phyloP scores from a whole-genome alignment of 768 basidiomycete species.

The Heimioporus sp. region DNA sequence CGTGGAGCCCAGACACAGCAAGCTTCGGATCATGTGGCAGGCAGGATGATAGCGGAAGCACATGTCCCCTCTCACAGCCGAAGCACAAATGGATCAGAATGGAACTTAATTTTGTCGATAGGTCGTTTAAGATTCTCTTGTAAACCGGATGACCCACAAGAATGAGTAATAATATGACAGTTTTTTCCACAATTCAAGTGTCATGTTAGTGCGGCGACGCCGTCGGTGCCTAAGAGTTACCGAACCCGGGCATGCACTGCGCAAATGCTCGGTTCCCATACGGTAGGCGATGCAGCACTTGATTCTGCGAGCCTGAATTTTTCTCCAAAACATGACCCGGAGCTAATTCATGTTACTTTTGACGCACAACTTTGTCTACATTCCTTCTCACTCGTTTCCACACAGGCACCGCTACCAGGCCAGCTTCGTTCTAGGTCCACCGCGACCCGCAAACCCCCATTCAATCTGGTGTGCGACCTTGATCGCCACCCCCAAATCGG shows the following conservation, averaged over 20 bases:
- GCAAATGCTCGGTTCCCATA: neutral
- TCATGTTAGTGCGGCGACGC: neutral
- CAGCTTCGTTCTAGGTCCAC: neutral
- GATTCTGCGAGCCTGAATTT: too few relatives aligned
- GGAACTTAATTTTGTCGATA: neutral
- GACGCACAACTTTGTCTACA: neutral
- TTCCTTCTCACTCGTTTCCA: neutral
- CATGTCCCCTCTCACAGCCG: neutral
- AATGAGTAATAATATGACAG: neutral
- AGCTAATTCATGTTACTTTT: too few relatives aligned
- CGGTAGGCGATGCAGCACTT: too few relatives aligned
- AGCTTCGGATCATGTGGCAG: neutral
- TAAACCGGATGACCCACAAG: neutral
- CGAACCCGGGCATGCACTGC: neutral
- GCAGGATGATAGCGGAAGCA: neutral
- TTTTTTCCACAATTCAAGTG: neutral
- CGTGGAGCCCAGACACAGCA: neutral
- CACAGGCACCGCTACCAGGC: too few relatives aligned
- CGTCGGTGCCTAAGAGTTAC: neutral
- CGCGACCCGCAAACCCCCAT: slow-evolving; percentile 49
- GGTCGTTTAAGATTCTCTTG: neutral
- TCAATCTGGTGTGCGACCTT: slow-evolving; percentile 51
- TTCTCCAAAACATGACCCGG: too few relatives aligned
- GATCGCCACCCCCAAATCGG: slow-evolving; percentile 50
- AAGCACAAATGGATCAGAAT: neutral